phyloP scores from a whole-genome alignment of 2,329 filamentous ascomycete species.

The Xylariomycetidae sp. region DNA sequence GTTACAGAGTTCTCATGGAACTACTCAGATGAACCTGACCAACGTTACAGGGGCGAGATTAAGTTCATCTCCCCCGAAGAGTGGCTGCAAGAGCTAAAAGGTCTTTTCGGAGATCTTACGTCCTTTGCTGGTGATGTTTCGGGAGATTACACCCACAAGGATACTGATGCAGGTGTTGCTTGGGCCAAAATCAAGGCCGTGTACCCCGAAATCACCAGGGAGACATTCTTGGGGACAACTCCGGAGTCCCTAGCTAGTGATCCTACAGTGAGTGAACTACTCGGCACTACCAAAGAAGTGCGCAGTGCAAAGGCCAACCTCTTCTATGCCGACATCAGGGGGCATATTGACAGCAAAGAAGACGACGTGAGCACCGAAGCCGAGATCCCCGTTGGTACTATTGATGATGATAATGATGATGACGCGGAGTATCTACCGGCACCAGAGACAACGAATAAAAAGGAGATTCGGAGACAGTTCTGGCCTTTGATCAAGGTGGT shows the following conservation, averaged over 20 bases:
- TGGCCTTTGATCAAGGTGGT: slow-evolving; percentile 39
- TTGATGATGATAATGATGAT: too few species aligned
- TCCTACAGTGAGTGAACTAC: slow-evolving; percentile 32
- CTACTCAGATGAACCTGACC: slow-evolving; percentile 28
- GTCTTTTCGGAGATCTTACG: slow-evolving; percentile 44
- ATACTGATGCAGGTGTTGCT: slow-evolving; percentile 38
- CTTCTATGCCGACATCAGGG: slow-evolving; percentile 43
- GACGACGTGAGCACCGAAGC: slow-evolving; percentile 18
- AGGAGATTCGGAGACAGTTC: slow-evolving; percentile 19
- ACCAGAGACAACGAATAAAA: not conserved
- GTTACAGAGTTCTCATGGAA: slow-evolving; percentile 59
- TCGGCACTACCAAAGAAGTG: slow-evolving; percentile 42
- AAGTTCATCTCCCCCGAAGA: slow-evolving; percentile 50
- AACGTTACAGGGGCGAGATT: slow-evolving; percentile 48
- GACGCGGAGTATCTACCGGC: slow-evolving; percentile 13
- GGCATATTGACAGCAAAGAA: slow-evolving; percentile 52
- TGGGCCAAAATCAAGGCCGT: slow-evolving; percentile 36
- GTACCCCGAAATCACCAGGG: slow-evolving; percentile 22
- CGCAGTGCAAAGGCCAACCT: slow-evolving; percentile 26
- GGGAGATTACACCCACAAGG: slow-evolving; percentile 32
- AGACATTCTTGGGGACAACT: slow-evolving; percentile 11
- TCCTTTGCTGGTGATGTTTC: slow-evolving; percentile 33
- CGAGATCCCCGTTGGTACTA: too few species aligned
- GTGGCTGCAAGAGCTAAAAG: slow-evolving; percentile 48
- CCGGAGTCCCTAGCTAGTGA: slow-evolving; percentile 38